A percentile compares a stretch with the other conserved stretches of the same genome.
phyloP scores from a whole-genome alignment of 768 basidiomycete species.

The Lactarius hatsudake region DNA sequence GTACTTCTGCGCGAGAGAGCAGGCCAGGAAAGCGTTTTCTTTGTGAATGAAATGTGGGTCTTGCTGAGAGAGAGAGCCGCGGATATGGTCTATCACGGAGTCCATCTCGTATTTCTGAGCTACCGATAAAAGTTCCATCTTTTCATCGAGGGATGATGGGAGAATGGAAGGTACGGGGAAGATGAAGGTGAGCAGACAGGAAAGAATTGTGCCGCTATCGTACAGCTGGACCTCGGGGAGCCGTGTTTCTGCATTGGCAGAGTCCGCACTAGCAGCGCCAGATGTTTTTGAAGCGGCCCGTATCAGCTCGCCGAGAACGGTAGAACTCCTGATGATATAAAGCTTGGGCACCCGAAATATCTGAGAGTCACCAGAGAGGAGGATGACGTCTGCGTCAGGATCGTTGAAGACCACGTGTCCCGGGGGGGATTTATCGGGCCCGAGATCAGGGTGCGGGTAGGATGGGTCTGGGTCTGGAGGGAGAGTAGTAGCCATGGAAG shows the following conservation, averaged over 20 bases:
- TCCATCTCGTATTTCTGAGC: constrained; percentile 18
- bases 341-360: constrained; percentile 45
- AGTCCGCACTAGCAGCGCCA: not conserved
- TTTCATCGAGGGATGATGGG: not conserved
- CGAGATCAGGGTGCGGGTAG: not conserved
- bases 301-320: constrained; percentile 34
- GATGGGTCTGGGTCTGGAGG: not conserved
- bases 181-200: constrained; percentile 9
- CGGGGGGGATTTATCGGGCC: not conserved
- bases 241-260: not conserved
- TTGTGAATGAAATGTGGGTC: not conserved
- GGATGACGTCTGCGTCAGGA: constrained; percentile 41
- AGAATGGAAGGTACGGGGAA: constrained; percentile 1
- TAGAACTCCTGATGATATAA: constrained; percentile 42
- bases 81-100: not conserved
- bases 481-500: not conserved
- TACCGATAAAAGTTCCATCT: not conserved
- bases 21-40: constrained; percentile 2
- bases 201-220: not conserved
- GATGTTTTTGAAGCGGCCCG: not conserved
- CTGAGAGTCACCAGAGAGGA: constrained; percentile 43
- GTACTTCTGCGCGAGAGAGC: not conserved
- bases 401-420: constrained; percentile 18
- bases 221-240: constrained; percentile 6
- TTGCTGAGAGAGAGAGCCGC: not conserved